phyloP scores from a whole-genome alignment of 192 early-diverging fungal species.

The Podila epigama region DNA sequence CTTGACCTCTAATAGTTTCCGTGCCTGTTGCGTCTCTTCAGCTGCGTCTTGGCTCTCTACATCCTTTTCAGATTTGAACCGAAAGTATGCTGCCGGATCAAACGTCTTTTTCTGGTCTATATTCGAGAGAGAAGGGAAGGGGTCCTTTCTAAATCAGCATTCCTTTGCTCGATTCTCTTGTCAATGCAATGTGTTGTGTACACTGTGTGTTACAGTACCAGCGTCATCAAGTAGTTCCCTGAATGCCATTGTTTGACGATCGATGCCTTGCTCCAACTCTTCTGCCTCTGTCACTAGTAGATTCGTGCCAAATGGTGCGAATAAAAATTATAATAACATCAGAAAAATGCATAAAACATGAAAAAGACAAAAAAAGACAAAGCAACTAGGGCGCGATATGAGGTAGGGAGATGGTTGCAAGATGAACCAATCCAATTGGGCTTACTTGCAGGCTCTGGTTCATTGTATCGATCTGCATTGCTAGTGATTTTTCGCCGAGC shows the following conservation, averaged over 20 bases:
- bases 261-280: constrained; percentile 48
- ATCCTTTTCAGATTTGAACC: constrained; percentile 47
- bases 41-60: constrained; percentile 27
- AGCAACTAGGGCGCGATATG: background rate
- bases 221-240: constrained; percentile 30
- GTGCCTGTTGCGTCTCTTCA: constrained; percentile 36
- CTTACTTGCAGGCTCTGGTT: constrained; percentile 30
- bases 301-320: background rate
- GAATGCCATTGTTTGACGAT: constrained; percentile 40
- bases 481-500: constrained; percentile 38
- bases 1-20: constrained; percentile 33
- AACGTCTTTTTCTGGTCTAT: constrained; percentile 46
- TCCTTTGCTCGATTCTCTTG: too few species aligned
- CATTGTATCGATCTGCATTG: constrained; percentile 36
- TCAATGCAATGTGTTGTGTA: background rate
- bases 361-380: background rate
- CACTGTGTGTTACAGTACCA: constrained; percentile 12
- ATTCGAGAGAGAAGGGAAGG: too few species aligned
- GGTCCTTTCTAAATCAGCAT: too few species aligned
- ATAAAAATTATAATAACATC: too few species aligned
- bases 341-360: too few species aligned
- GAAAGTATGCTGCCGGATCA: constrained; percentile 45
- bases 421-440: background rate
- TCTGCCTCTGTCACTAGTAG: constrained; percentile 33
- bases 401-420: background rate